Evolutionary conservation across 208 protist species (phyloP), one percentile per base, ranked within the genome.

Genomic region (Trypanosoma avium): DNA sequence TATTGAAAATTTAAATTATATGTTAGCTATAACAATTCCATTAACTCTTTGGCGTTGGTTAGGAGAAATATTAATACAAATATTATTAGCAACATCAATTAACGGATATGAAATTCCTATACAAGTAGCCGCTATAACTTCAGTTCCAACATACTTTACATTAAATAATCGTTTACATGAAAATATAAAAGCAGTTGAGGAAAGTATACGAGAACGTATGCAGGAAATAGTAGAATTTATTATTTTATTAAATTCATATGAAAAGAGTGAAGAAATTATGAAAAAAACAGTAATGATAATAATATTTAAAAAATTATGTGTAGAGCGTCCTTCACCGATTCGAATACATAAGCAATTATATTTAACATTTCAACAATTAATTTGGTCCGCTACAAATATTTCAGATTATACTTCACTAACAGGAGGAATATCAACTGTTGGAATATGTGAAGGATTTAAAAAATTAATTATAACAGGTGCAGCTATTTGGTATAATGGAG

Each of bases 1-100:
- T 12, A 47, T 93, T 4, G 86, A 93, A 50, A 70, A 70, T 4
- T 66, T 61, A 15, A 67, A 75, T 1, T 90, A 82, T 53, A 35
- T 82, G 19, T 61, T 79, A 1, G 57, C 73, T 1, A 49, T 85
- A 26, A 52, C 47, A 0, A 59, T 88, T 36, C 86, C 86, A 3
- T 48, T 56, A 0, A 0, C 15, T n/a, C 62, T 84, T 24, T 86
- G 77, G 73, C 43, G 62, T 1, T 56, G 64, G 21, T 45, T 90
- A 15, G 86, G 86, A 21, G 59, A 67, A 5, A 42, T 61, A 0
- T 48, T 69, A n/a, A 58, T 79, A 21, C 47, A 65, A 7, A 40
- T 73, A 49, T 45, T 93, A 36, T 22, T 87, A 30, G 53, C 59
- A 46, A 86, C 82, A 17, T 70, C 82, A 12, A 45, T 93, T 19